Evolutionary conservation across 176 grass and related monocot species (phyloP).

Genomic region (Pharus latifolius): DNA sequence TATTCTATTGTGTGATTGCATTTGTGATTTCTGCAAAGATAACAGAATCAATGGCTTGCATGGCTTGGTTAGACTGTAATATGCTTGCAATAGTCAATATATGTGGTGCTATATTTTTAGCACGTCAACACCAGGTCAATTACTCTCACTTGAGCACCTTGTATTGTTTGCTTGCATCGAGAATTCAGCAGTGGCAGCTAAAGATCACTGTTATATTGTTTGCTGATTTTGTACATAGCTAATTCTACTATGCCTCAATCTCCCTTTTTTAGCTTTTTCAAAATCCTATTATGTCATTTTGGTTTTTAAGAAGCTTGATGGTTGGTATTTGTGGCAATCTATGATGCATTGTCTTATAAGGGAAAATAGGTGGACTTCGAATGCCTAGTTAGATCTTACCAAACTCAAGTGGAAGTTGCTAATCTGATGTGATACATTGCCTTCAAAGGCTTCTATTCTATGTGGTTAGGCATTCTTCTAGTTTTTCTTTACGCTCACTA

Average conservation of each 20-base stretch:
- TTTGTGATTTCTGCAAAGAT: no score
- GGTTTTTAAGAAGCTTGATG: neutral
- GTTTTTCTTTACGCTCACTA: no score
- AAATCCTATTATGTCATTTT: neutral
- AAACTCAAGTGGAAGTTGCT: neutral
- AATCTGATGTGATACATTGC: no score
- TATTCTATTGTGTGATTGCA: neutral
- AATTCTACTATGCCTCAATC: neutral
- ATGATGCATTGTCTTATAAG: neutral
- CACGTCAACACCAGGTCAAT: neutral
- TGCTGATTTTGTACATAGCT: neutral
- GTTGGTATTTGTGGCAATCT: neutral
- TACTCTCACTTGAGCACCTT: neutral
- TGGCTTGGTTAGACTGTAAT: no score
- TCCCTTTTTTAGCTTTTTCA: neutral
- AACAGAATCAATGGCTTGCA: no score
- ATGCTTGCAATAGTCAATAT: no score
- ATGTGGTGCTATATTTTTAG: no score
- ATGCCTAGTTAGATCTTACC: neutral
- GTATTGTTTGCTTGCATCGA: no score
- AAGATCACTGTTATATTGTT: neutral
- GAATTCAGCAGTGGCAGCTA: neutral
- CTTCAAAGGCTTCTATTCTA: no score
- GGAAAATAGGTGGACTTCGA: neutral
- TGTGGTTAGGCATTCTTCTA: no score